Evolutionary conservation across 257 asterid species (phyloP).

Genomic region (Primulina huaijiensis): DNA sequence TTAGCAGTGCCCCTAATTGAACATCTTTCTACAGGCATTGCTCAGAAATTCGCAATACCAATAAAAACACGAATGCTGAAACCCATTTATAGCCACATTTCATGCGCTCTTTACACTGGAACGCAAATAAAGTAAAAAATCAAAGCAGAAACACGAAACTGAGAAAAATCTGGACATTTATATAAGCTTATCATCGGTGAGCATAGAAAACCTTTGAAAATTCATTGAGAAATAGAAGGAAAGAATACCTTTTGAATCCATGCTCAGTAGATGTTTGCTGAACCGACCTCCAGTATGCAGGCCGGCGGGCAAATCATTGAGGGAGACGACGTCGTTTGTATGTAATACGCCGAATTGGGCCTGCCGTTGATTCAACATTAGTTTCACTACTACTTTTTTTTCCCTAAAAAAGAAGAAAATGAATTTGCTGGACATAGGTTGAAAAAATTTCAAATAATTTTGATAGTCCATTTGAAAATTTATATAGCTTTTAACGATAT

Average conservation of each 20-base stretch:
- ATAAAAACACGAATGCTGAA: conserved; percentile 12
- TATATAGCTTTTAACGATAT: too few relatives aligned
- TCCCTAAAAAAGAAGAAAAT: too few relatives aligned
- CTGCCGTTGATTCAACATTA: neutral
- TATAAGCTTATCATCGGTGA: neutral
- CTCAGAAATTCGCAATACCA: conserved; percentile 15
- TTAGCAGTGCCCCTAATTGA: conserved; percentile 19
- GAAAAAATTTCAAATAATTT: too few relatives aligned
- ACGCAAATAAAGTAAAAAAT: conserved; percentile 1
- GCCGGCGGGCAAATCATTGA: neutral
- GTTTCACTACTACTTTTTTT: too few relatives aligned
- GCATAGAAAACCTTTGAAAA: neutral
- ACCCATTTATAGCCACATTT: conserved; percentile 11
- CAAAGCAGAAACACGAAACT: neutral
- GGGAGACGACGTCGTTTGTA: neutral
- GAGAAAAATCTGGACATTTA: neutral
- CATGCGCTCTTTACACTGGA: conserved; percentile 10
- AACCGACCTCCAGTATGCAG: neutral
- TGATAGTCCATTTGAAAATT: too few relatives aligned
- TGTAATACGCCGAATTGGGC: too few relatives aligned
- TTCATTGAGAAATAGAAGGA: neutral
- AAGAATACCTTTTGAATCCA: neutral
- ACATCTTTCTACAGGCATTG: conserved; percentile 35
- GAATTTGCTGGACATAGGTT: too few relatives aligned
- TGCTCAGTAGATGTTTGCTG: conserved; percentile 16